A percentile compares a stretch with the other conserved stretches of the same genome.
These are phyloP conservation scores for Penicillium capsulatum DNA, from an alignment of 2,329 filamentous ascomycete genomes.

Conservation along the genomic window DNA sequence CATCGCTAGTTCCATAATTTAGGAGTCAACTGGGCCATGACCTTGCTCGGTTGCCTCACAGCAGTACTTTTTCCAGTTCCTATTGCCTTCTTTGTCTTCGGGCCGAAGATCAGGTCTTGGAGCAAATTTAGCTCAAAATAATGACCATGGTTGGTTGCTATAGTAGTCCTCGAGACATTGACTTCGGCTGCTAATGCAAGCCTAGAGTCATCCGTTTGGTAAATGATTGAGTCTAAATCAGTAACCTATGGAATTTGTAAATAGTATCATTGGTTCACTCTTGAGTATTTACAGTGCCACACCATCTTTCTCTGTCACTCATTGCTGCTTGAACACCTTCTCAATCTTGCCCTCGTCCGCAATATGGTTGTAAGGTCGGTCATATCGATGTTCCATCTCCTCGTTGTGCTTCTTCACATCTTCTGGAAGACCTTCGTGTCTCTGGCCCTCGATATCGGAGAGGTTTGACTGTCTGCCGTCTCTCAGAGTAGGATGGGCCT, in stretches of 20 bases:
- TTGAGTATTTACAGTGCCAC: no score
- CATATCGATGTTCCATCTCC: constrained; percentile 30
- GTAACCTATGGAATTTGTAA: no score
- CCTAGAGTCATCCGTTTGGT: no score
- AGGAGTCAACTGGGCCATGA: constrained; percentile 29
- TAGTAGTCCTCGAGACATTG: no score
- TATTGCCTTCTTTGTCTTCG: constrained; percentile 44
- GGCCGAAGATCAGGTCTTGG: constrained; percentile 37
- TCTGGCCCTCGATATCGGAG: constrained; percentile 27
- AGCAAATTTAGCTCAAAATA: constrained; percentile 39
- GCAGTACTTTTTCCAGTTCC: constrained; percentile 38
- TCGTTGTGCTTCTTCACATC: constrained; percentile 36
- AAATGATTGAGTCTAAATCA: no score
- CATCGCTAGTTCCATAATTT: constrained; percentile 26
- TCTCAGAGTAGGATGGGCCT: constrained; percentile 31
- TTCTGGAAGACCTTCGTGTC: constrained; percentile 24
- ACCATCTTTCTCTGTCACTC: no score
- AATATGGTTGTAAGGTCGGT: constrained; percentile 32
- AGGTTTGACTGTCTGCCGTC: constrained; percentile 28
- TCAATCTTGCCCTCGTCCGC: constrained; percentile 23
- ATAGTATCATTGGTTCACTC: no score
- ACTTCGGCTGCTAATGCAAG: no score
- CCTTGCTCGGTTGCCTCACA: constrained; percentile 27
- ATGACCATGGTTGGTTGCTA: no score
- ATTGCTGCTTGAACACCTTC: constrained; percentile 3